Conservation (phyloP, 805 yeast genomes). For the Kuraishia hungarica region DNA sequence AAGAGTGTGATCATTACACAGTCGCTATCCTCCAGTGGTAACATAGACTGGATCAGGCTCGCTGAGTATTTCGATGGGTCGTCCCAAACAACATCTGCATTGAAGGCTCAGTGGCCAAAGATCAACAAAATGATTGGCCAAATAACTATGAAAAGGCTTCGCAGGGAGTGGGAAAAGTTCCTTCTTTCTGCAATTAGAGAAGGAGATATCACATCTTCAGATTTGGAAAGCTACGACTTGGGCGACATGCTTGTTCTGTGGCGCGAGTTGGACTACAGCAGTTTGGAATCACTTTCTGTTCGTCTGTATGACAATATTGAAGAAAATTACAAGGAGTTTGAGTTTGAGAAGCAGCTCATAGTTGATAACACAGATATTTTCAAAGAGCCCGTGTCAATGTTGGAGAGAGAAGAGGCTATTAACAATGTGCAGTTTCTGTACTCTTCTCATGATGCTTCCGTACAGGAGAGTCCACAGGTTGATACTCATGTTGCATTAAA, state of each 20-base stretch:
- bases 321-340: constrained; percentile 40
- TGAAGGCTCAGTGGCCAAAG: constrained; percentile 64
- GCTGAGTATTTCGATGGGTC: constrained; percentile 34
- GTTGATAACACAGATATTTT: constrained; percentile 28
- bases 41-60: constrained; percentile 60
- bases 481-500: constrained; percentile 26
- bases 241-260: constrained; percentile 51
- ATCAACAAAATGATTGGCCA: constrained; percentile 51
- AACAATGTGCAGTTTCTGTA: constrained; percentile 35
- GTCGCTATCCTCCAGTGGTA: constrained; percentile 41
- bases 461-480: constrained; percentile 8
- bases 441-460: constrained; percentile 11
- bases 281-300: constrained; percentile 8
- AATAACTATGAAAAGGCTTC: constrained; percentile 44
- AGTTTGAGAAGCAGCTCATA: constrained; percentile 20
- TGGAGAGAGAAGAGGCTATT: constrained; percentile 56
- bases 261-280: constrained; percentile 42
- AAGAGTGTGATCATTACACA: constrained; percentile 62
- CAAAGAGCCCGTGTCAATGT: constrained; percentile 51
- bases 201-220: constrained; percentile 39
- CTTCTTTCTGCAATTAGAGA: constrained; percentile 50
- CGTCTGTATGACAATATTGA: constrained; percentile 32
- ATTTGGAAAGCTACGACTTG: constrained; percentile 43
- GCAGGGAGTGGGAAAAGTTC: constrained; percentile 57
- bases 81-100: constrained; percentile 26